Evolutionary conservation across 345 rosid genomes (phyloP).

Genomic region (Camelina hispida): DNA sequence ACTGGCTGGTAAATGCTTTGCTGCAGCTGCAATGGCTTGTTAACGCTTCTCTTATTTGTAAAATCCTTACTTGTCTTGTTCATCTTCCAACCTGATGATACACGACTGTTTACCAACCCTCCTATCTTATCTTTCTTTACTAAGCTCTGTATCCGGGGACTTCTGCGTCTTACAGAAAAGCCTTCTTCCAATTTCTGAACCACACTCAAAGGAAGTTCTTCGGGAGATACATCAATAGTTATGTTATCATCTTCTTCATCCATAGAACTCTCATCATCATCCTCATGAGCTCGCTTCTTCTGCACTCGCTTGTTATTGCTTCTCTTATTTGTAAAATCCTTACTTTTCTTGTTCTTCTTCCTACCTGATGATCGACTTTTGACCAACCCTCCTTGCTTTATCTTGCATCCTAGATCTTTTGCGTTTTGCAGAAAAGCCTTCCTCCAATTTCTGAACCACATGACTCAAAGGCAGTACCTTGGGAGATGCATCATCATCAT

Average conservation of each 20-base stretch:
- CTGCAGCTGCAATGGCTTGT: neutral
- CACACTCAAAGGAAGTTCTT: slow-evolving; percentile 15
- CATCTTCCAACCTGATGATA: slow-evolving; percentile 11
- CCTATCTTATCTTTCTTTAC: too few species aligned
- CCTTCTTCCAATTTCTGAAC: too few species aligned
- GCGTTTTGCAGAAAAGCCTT: too few species aligned
- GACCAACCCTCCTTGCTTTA: too few species aligned
- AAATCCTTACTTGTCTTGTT: neutral
- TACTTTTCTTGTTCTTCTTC: slow-evolving; percentile 5
- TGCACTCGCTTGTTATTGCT: neutral
- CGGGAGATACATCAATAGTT: slow-evolving; percentile 13
- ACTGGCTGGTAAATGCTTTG: neutral
- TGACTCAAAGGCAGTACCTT: slow-evolving; percentile 26
- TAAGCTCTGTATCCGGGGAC: too few species aligned
- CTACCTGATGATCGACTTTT: neutral
- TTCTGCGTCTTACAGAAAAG: too few species aligned
- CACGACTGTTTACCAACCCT: slow-evolving; percentile 12
- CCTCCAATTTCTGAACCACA: too few species aligned
- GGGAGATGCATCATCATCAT: slow-evolving; percentile 30
- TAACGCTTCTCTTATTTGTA: too few species aligned
- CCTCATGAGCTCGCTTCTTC: slow-evolving; percentile 14
- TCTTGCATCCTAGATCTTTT: too few species aligned
- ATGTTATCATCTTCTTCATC: slow-evolving; percentile 6
- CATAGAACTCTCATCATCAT: neutral
- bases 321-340: neutral